Conservation (phyloP, 345 rosid species). For the Salix koriyanagi region DNA sequence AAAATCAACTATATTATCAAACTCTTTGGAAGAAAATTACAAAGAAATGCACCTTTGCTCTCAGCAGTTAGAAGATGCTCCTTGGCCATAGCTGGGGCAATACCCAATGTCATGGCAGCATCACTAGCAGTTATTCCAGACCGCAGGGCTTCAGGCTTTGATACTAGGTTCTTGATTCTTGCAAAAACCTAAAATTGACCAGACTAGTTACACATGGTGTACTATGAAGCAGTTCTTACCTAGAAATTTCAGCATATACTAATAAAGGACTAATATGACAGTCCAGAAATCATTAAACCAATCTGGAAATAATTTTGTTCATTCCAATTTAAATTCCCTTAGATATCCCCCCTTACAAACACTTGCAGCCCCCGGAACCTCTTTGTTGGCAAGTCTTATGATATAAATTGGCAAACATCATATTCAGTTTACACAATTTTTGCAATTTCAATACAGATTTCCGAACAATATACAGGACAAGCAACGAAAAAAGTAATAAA, state of each 20-base stretch:
- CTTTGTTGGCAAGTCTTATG: not conserved
- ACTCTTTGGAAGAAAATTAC: conserved; percentile 9
- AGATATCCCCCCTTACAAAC: not conserved
- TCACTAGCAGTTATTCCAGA: conserved; percentile 80
- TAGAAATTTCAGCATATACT: not conserved
- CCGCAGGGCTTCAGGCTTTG: conserved; percentile 59
- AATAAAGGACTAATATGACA: not conserved
- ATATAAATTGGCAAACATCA: not conserved
- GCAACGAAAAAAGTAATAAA: not conserved
- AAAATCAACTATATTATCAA: not conserved
- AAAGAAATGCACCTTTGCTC: conserved; percentile 55
- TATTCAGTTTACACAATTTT: not conserved
- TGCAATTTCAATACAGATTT: not conserved
- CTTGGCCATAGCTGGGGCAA: conserved; percentile 98
- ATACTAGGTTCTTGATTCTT: conserved; percentile 64
- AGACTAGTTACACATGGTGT: not conserved
- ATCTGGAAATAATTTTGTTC: not conserved
- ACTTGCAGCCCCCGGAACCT: not conserved
- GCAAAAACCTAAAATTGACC: conserved; percentile 49
- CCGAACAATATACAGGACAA: not conserved
- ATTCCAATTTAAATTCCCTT: not conserved
- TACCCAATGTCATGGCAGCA: conserved; percentile 86
- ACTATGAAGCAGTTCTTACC: not conserved
- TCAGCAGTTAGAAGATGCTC: conserved; percentile 91
- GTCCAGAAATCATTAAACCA: not conserved